These are phyloP conservation scores for Echria macrotheca DNA, from an alignment of 495 filamentous ascomycete species.

Conservation along the genomic window DNA sequence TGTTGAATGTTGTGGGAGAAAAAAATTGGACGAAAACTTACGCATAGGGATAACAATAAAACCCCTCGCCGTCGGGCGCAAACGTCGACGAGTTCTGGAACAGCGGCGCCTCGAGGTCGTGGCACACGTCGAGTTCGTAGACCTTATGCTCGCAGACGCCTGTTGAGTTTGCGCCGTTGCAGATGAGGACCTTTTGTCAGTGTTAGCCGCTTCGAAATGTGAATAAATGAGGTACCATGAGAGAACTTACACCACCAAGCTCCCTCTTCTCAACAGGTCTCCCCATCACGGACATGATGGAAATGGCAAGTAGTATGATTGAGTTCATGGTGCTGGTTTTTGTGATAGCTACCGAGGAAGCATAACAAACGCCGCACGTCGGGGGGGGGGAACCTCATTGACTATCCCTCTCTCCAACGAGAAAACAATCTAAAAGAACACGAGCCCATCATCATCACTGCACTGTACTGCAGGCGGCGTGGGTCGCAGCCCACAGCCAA, in stretches of 20 bases:
- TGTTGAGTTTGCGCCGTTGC: constrained; percentile 37
- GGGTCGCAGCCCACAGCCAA: no score
- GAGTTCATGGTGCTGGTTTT: no score
- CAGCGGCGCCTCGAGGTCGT: constrained; percentile 29
- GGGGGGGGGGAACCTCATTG: no score
- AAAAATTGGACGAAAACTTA: constrained; percentile 8
- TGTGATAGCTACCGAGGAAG: no score
- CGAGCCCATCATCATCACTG: no score
- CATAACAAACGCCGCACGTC: no score
- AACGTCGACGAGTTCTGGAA: constrained; percentile 33
- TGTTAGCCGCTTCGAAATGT: constrained; percentile 8
- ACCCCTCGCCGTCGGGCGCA: constrained; percentile 36
- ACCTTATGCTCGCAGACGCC: constrained; percentile 32
- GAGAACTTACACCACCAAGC: constrained; percentile 12
- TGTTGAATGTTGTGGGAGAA: no score
- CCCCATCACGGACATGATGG: background rate
- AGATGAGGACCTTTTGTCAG: constrained; percentile 31
- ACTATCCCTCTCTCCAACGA: no score
- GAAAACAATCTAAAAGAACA: no score
- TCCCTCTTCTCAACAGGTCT: background rate
- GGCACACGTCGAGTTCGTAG: constrained; percentile 34
- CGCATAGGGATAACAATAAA: constrained; percentile 36
- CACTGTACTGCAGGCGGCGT: no score
- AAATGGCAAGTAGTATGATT: no score
- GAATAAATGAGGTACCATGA: background rate